Evolutionary conservation across 1,284 basidiomycete species (phyloP).

Genomic region (Stygiomarasmius scandens): DNA sequence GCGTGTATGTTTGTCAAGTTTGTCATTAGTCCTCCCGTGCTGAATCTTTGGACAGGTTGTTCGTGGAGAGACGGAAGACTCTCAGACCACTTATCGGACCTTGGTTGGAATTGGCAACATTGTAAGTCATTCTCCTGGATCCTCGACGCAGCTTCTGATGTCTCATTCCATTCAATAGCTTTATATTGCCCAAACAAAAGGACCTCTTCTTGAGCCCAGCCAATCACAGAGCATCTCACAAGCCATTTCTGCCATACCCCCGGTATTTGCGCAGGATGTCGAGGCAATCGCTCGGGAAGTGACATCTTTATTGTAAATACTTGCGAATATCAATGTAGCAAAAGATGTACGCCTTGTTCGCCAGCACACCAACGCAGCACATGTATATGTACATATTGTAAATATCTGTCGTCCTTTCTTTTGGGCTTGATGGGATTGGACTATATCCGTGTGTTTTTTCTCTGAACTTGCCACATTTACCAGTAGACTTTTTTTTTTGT

Average conservation of each 20-base stretch:
- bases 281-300: slow-evolving; percentile 55
- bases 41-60: slow-evolving; percentile 50
- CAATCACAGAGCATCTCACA: slow-evolving; percentile 45
- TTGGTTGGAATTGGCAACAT: slow-evolving; percentile 89
- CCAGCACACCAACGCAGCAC: no score
- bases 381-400: slow-evolving; percentile 3
- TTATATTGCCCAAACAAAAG: slow-evolving; percentile 45
- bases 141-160: background rate
- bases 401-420: background rate
- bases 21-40: background rate
- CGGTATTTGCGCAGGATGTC: slow-evolving; percentile 54
- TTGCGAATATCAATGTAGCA: background rate
- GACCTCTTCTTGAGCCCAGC: slow-evolving; percentile 35
- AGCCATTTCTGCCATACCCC: slow-evolving; percentile 41
- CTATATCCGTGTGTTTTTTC: background rate
- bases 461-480: background rate
- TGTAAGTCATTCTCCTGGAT: slow-evolving; percentile 45
- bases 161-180: slow-evolving; percentile 38
- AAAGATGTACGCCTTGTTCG: background rate
- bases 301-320: slow-evolving; percentile 27
- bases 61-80: slow-evolving; percentile 69
- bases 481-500: background rate
- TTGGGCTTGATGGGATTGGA: background rate
- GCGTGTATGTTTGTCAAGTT: slow-evolving; percentile 41
- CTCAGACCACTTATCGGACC: slow-evolving; percentile 84